Evolutionary conservation across 371 early-diverging fungal genomes (phyloP), one percentile per base, ranked within the genome.

Genomic region (Lichtheimia corymbifera): DNA sequence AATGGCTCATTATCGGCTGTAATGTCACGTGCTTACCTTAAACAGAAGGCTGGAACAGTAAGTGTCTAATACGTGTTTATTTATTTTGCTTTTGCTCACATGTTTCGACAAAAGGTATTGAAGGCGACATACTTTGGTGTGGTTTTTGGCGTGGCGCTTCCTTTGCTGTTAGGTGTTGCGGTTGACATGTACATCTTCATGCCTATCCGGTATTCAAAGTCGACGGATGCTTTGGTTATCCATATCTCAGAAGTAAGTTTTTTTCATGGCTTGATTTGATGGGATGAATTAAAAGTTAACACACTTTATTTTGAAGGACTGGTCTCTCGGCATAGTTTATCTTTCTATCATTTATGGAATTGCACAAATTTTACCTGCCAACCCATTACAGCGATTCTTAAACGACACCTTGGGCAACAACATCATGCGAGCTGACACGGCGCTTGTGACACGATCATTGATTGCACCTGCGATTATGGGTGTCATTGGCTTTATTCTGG

Each of bases 251-350:
- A 85, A 72, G 87, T 84, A 80, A 70, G 67, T 62, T 41, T 9
- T 9, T 15, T 35, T 4, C 6, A 27, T 47, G 49, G 35, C 11
- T 47, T 18, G 17, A 22, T 17, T 17, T 47, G 47, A 5, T 18
- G 4, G 17, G 17, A 3, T 22, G 47, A n/a, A 7, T 22, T n/a
- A 15, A 47, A 4, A 45, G 17, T 47, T 11, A 22, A 22, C 5
- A 17, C 6, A 3, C n/a, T n/a, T n/a, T 47, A 2, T 18, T 47
- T 54, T 17, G 12, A 58, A 85, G 88, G 78, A 82, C 54, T 88
- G 86, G 88, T 73, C 85, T 14, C 66, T 82, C 61, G 88, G 88
- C 42, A 61, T 86, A 49, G 72, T 84, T 2, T 85, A 81, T 62
- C 72, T 82, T 65, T 83, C 79, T 44, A 77, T 83, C 50, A 53